These are phyloP conservation scores for Aspergillus glaucus DNA, from an alignment of 2,329 filamentous ascomycete genomes.

Conservation along the genomic window DNA sequence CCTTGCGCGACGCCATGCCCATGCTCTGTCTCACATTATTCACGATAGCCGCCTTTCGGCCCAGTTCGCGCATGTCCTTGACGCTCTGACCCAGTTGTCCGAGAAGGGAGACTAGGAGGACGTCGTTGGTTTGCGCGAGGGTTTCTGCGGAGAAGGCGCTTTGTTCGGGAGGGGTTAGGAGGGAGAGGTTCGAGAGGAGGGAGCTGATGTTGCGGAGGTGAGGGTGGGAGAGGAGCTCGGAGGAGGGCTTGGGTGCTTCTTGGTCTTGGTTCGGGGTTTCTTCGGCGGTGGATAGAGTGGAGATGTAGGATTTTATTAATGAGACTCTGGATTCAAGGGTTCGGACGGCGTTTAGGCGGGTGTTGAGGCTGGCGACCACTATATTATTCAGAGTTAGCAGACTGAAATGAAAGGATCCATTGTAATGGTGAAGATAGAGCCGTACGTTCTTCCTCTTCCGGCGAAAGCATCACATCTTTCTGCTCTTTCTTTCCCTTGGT, in stretches of 20 bases:
- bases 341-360: constrained; percentile 87
- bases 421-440: background rate
- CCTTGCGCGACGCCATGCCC: constrained; percentile 12
- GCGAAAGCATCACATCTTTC: constrained; percentile 39
- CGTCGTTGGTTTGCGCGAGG: constrained; percentile 74
- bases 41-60: constrained; percentile 63
- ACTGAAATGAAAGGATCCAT: constrained; percentile 10
- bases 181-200: constrained; percentile 72
- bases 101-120: constrained; percentile 69
- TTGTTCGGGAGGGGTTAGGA: constrained; percentile 67
- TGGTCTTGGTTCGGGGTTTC: constrained; percentile 33
- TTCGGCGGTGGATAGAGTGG: constrained; percentile 60
- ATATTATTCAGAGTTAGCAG: constrained; percentile 16
- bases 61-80: constrained; percentile 63
- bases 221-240: constrained; percentile 56
- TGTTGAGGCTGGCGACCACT: constrained; percentile 65
- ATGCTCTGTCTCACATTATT: constrained; percentile 35
- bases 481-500: constrained; percentile 19
- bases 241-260: constrained; percentile 13
- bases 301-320: constrained; percentile 70
- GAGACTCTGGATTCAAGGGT: constrained; percentile 77
- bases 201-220: constrained; percentile 85
- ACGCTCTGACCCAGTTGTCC: constrained; percentile 68
- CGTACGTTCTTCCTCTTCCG: constrained; percentile 60
- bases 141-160: constrained; percentile 64